Evolutionary conservation across 805 yeast genomes (phyloP), one percentile per base, ranked within the genome.

Genomic region (Saccharomycopsis capsularis): DNA sequence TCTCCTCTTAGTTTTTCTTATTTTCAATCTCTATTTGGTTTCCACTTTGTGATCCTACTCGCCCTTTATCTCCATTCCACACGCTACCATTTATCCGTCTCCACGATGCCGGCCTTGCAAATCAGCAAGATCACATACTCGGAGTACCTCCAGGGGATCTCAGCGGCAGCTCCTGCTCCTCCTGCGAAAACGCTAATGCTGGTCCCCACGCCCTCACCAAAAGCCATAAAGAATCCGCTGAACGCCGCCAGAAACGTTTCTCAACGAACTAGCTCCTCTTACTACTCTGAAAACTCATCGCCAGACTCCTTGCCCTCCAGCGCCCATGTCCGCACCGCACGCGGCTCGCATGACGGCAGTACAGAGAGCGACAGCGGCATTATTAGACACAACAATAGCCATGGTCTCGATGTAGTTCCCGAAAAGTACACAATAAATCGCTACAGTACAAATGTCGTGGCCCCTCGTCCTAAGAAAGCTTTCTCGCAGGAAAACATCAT

Each of bases 401-500:
- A 25, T 6, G 36, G 15, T 5, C 39, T 41, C 16, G 25, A 29
- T 9, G n/a, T 35, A 6, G 30, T 42, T 42, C 45, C 39, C 16
- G 45, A 42, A 22, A 6, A 29, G 39, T 23, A 38, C 23, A 7
- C 39, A 23, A 23, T 23, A 5, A 22, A 9, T 19, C 34, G 27
- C 18, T 36, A 35, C 42, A 35, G 36, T 38, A 22, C 22, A 15
- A 16, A 23, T 3, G 15, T 44, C n/a, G 47, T 25, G 4, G 41
- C 42, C 6, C 47, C 47, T 6, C 4, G n/a, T 6, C 47, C 47
- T 11, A 30, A 38, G 6, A 42, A 34, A 23, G 38, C 38, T 18
- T 34, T 34, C 19, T 11, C 19, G 19, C 30, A 38, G 4, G 13
- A n/a, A 27, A 34, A 44, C 25, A 37, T 44, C 24, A 22, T 44